Evolutionary conservation across 495 filamentous ascomycete species (phyloP).

Genomic region (Amphirosellinia nigrospora): DNA sequence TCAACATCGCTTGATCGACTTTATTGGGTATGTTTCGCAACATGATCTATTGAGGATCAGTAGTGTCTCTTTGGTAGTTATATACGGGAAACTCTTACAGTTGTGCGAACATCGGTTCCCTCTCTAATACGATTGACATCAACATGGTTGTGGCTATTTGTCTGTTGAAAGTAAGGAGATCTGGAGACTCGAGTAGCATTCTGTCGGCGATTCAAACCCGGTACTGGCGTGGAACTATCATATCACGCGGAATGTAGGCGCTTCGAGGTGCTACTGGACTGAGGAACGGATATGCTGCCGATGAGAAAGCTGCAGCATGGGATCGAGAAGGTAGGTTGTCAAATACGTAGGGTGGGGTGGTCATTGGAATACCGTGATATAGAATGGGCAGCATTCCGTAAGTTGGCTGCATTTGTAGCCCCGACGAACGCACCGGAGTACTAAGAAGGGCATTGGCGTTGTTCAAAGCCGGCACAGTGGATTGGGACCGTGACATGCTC

Average conservation of each 20-base stretch:
- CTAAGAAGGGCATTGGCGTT: conserved; percentile 37
- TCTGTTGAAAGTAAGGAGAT: conserved; percentile 49
- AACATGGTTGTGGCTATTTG: conserved; percentile 68
- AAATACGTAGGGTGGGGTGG: conserved; percentile 39
- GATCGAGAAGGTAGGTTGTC: conserved; percentile 45
- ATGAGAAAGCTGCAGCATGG: conserved; percentile 35
- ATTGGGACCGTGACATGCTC: conserved; percentile 34
- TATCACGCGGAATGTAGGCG: conserved; percentile 39
- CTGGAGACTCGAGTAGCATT: conserved; percentile 47
- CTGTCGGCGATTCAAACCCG: conserved; percentile 41
- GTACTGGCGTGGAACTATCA: conserved; percentile 36
- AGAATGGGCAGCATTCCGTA: conserved; percentile 47
- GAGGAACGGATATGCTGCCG: conserved; percentile 40
- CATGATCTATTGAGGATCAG: conserved; percentile 72
- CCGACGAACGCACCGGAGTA: conserved; percentile 46
- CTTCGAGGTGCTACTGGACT: conserved; percentile 40
- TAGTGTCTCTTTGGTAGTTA: conserved; percentile 6
- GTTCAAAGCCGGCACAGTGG: conserved; percentile 25
- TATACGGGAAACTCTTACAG: conserved; percentile 60
- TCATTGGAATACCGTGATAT: conserved; percentile 37
- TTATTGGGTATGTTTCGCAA: conserved; percentile 94
- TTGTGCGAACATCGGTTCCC: conserved; percentile 74
- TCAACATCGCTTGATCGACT: conserved; percentile 80
- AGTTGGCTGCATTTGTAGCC: conserved; percentile 32
- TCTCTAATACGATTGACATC: conserved; percentile 68